phyloP scores from a whole-genome alignment of 352 stramenopile genomes.

The Globisporangium paddicum region DNA sequence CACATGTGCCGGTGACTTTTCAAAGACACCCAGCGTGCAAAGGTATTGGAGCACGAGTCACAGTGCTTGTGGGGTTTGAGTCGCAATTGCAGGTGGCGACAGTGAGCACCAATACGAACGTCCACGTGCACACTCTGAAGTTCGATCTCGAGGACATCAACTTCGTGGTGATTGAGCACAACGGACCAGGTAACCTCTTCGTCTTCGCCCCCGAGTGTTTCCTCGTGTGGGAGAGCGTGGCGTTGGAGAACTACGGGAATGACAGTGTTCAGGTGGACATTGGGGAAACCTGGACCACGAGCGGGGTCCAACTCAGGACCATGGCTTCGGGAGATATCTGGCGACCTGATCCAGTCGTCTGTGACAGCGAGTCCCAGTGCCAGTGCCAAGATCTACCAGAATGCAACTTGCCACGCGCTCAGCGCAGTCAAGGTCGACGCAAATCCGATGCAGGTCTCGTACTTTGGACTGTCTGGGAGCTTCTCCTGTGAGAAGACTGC shows the following conservation, averaged over 20 bases:
- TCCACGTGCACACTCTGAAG: background rate
- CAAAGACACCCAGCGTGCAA: too few species aligned
- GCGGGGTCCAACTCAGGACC: background rate
- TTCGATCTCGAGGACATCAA: background rate
- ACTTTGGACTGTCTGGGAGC: background rate
- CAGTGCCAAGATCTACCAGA: background rate
- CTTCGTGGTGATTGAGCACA: background rate
- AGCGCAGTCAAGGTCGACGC: background rate
- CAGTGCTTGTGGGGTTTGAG: too few species aligned
- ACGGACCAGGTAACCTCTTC: background rate
- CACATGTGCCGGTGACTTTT: too few species aligned
- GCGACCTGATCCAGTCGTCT: background rate
- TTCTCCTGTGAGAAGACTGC: background rate
- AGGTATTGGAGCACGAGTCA: too few species aligned
- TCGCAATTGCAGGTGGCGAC: background rate
- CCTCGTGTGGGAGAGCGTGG: background rate
- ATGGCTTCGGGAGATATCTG: background rate
- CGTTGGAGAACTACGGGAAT: background rate
- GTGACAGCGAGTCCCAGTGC: background rate
- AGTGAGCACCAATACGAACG: background rate
- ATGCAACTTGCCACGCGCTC: background rate
- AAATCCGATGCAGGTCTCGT: background rate
- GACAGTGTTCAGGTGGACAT: background rate
- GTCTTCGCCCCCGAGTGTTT: background rate
- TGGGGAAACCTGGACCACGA: background rate